Evolutionary conservation across 1,139 yeast genomes (phyloP), one percentile per base, ranked within the genome.

Genomic region (Pichia sp.): DNA sequence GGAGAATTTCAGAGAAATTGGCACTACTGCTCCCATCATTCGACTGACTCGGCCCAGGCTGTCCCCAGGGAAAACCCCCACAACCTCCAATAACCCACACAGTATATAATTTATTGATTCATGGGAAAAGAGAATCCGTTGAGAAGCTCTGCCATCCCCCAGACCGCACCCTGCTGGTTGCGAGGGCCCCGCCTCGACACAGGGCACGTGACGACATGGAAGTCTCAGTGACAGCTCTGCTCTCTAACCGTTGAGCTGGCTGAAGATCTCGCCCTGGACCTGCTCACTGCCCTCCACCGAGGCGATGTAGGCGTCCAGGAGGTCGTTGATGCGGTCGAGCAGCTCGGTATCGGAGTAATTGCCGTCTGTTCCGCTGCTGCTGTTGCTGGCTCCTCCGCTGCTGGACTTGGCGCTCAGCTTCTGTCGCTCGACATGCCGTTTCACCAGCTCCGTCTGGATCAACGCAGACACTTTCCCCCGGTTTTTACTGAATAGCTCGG

Each of bases 381-480:
- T 14, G 30, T 20, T 43, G 30, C 30, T 27, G 3, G 9, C 27
- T 33, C 41, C 49, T n/a, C 16, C 8, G 17, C 41, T n/a, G 24
- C 24, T 20, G 24, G 24, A 20, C 30, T 44, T 44, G 12, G 30
- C 12, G 12, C 27, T 34, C 20, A 4, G 16, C 33, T 45, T 34
- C 20, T 41, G 27, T 20, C 16, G 46, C n/a, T 50, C 48, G 3
- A 53, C 56, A 5, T 53, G 55, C 16, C 54, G 31, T 38, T 56
- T 54, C 40, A 58, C 54, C 17, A 58, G 41, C 16, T 53, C 56
- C 1, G 58, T 49, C 29, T 58, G 84, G 2, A 81, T 75, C 55
- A 80, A 67, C 0, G 84, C 84, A 0, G 79, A 79, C 66, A 77
- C 72, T 54, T 76, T 79, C 2, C 83, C 84, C 52, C 73, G 75